phyloP scores from a whole-genome alignment of 2,329 filamentous ascomycete species.

The Rhinocladiella mackenziei region DNA sequence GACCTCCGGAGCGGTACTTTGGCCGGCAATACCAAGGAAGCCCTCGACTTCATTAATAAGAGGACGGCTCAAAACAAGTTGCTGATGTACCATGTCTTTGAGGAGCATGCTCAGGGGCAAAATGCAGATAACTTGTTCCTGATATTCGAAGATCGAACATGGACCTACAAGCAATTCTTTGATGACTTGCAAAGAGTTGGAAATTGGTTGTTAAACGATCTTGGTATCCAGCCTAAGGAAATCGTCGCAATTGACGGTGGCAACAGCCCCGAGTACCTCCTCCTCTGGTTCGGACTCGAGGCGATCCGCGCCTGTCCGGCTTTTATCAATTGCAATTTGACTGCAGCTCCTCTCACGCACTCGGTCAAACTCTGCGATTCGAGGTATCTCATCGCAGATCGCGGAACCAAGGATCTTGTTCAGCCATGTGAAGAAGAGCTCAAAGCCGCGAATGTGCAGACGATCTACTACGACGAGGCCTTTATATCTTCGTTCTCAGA shows the following conservation, averaged over 20 bases:
- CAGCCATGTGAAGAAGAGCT: constrained; percentile 48
- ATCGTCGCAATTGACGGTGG: constrained; percentile 64
- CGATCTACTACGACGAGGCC: constrained; percentile 54
- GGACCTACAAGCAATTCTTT: constrained; percentile 57
- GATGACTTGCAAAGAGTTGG: constrained; percentile 56
- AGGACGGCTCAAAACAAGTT: constrained; percentile 50
- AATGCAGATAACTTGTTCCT: constrained; percentile 55
- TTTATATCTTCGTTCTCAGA: constrained; percentile 44
- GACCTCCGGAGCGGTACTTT: constrained; percentile 54
- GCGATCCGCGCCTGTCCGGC: constrained; percentile 65
- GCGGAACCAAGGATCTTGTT: constrained; percentile 48
- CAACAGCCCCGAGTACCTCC: constrained; percentile 64
- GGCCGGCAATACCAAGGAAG: constrained; percentile 11
- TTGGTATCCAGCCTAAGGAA: constrained; percentile 55
- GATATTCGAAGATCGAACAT: constrained; percentile 62
- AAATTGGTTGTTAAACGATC: constrained; percentile 56
- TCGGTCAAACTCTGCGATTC: constrained; percentile 58
- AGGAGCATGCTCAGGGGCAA: constrained; percentile 52
- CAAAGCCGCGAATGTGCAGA: constrained; percentile 50
- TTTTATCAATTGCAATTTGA: constrained; percentile 63
- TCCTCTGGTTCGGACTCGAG: constrained; percentile 62
- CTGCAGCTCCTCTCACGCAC: constrained; percentile 60
- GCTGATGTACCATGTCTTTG: constrained; percentile 66
- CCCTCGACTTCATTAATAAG: constrained; percentile 22
- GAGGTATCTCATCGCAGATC: constrained; percentile 57